Conservation (phyloP, 768 basidiomycete genomes). For the Brasilioporus rufonigricans region DNA sequence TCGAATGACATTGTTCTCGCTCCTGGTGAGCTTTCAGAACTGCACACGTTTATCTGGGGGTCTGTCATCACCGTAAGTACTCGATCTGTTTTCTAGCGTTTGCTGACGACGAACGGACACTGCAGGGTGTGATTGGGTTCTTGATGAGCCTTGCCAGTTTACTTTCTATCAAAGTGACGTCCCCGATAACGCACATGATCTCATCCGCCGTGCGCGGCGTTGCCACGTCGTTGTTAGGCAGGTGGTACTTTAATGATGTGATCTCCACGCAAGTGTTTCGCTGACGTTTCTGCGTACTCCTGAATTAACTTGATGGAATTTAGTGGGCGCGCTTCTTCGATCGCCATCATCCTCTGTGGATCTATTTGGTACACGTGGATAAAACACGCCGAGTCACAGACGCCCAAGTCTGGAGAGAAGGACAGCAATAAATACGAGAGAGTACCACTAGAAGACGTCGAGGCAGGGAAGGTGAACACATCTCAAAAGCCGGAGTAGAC, state of each 20-base stretch:
- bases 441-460: constrained; percentile 62
- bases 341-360: constrained; percentile 75
- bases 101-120: background rate
- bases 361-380: constrained; percentile 89
- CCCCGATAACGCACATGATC: constrained; percentile 97
- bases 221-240: constrained; percentile 79
- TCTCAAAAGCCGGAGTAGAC: constrained; percentile 31
- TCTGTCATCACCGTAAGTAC: constrained; percentile 70
- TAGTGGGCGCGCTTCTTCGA: constrained; percentile 81
- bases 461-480: constrained; percentile 40
- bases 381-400: constrained; percentile 68
- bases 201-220: constrained; percentile 95
- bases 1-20: constrained; percentile 35
- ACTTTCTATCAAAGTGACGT: constrained; percentile 95
- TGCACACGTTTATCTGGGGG: constrained; percentile 73
- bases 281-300: background rate
- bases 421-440: constrained; percentile 50
- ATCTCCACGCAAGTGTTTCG: constrained; percentile 63
- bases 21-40: constrained; percentile 43
- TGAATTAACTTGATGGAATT: constrained; percentile 1
- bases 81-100: background rate
- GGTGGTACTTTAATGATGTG: constrained; percentile 78
- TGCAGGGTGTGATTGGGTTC: constrained; percentile 83
- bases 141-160: constrained; percentile 92
- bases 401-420: constrained; percentile 30